Conservation (phyloP, 2,329 filamentous ascomycete species). For the Fusarium sacchari region DNA sequence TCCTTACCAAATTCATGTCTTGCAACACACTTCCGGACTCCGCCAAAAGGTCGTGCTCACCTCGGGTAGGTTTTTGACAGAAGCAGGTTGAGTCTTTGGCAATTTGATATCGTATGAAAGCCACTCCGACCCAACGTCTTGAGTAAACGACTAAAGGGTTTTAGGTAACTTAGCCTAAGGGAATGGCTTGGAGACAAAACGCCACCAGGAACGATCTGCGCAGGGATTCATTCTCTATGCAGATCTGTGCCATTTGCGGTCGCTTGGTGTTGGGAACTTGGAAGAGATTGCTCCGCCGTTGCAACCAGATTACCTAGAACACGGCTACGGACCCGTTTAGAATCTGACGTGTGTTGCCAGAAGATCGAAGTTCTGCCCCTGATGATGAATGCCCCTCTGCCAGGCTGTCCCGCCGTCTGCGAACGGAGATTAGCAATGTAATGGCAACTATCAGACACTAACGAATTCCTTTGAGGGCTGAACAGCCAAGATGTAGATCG, state of each 20-base stretch:
- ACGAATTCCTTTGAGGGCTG: constrained; percentile 11
- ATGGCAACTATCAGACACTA: constrained; percentile 8
- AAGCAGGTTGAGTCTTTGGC: neutral
- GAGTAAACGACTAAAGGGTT: constrained; percentile 14
- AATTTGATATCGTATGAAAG: constrained; percentile 12
- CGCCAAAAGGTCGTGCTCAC: neutral
- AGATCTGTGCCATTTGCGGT: constrained; percentile 42
- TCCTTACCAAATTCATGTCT: constrained; percentile 23
- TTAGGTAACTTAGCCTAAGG: constrained; percentile 12
- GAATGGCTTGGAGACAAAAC: constrained; percentile 32
- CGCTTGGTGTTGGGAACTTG: constrained; percentile 12
- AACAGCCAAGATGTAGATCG: constrained; percentile 34
- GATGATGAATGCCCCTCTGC: neutral
- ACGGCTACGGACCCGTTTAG: neutral
- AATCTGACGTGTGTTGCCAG: constrained; percentile 21
- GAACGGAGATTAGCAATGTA: constrained; percentile 22
- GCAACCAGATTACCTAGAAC: constrained; percentile 13
- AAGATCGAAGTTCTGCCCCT: neutral
- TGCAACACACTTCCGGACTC: constrained; percentile 8
- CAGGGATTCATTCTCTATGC: constrained; percentile 36
- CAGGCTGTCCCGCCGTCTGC: constrained; percentile 15
- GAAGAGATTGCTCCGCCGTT: constrained; percentile 23
- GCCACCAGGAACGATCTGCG: constrained; percentile 44
- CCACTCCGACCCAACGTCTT: constrained; percentile 23
- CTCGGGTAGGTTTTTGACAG: neutral